Conservation (phyloP, 495 filamentous ascomycete genomes). For the Beverwykella pulmonaria region DNA sequence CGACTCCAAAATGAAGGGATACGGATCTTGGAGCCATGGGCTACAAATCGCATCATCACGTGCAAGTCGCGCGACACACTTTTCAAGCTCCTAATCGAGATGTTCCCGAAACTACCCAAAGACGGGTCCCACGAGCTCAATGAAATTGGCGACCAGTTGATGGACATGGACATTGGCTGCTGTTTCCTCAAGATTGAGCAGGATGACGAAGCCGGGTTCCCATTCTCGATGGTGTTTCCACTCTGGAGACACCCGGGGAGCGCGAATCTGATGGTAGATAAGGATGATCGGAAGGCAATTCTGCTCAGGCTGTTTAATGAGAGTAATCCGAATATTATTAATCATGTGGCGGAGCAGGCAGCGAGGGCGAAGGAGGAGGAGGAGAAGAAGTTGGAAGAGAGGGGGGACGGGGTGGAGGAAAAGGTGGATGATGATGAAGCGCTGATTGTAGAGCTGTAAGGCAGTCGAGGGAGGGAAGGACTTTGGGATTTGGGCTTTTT, state of each 20-base stretch:
- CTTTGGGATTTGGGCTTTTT: neutral
- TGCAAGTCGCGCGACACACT: constrained; percentile 77
- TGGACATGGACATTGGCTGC: constrained; percentile 83
- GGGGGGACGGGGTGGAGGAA: neutral
- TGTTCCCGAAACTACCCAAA: constrained; percentile 82
- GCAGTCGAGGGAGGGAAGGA: neutral
- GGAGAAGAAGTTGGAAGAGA: neutral
- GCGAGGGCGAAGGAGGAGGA: constrained; percentile 12
- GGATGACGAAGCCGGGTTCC: constrained; percentile 68
- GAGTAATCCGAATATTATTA: constrained; percentile 61
- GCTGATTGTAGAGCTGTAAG: neutral
- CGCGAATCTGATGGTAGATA: constrained; percentile 94
- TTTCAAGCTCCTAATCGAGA: constrained; percentile 78
- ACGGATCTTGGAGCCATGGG: constrained; percentile 81
- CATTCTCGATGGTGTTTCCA: constrained; percentile 80
- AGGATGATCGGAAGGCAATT: constrained; percentile 92
- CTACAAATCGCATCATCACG: constrained; percentile 72
- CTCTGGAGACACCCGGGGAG: constrained; percentile 86
- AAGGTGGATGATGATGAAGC: neutral
- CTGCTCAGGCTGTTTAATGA: constrained; percentile 89
- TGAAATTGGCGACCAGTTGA: constrained; percentile 84
- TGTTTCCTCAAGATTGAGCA: constrained; percentile 84
- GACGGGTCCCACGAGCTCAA: constrained; percentile 72
- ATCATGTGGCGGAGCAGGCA: constrained; percentile 45
- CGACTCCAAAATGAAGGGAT: constrained; percentile 93